A percentile compares a stretch with the other conserved stretches of the same genome.
Evolutionary conservation across 164 flowering plant species (phyloP).

Genomic region (Sextonia rubra): DNA sequence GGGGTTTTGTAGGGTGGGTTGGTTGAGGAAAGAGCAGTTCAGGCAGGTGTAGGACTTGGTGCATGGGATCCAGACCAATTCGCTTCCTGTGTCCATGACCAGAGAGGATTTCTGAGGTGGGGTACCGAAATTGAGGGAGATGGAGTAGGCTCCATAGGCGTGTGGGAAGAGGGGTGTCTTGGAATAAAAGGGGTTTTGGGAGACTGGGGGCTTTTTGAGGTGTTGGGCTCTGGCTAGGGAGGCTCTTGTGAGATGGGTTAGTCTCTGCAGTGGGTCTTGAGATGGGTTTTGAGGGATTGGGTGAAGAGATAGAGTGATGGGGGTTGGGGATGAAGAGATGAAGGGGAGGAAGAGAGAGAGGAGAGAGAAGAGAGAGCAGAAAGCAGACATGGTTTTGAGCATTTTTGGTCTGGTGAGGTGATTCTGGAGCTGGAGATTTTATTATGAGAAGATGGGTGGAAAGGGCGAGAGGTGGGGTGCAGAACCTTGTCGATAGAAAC

Average conservation of each 20-base stretch:
- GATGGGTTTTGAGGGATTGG: constrained; percentile 16
- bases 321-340: constrained; percentile 7
- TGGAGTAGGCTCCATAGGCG: constrained; percentile 59
- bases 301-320: constrained; percentile 30
- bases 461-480: no score
- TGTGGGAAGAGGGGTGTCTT: constrained; percentile 35
- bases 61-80: constrained; percentile 63
- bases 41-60: constrained; percentile 42
- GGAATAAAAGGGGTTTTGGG: constrained; percentile 4
- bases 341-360: constrained; percentile 13
- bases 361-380: constrained; percentile 12
- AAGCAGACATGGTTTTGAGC: constrained; percentile 18
- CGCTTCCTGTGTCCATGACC: constrained; percentile 58
- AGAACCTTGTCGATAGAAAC: no score
- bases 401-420: no score
- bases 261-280: constrained; percentile 22
- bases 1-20: constrained; percentile 11
- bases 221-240: constrained; percentile 51
- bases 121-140: constrained; percentile 53
- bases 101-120: constrained; percentile 52
- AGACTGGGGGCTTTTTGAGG: constrained; percentile 31
- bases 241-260: constrained; percentile 31
- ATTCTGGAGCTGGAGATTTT: no score
- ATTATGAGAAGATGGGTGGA: no score
- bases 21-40: constrained; percentile 29